Percentiles rank a stretch among this genome's conserved stretches.
These are phyloP conservation scores for Graphilbum fragrans DNA, from an alignment of 2,329 filamentous ascomycete genomes.

Conservation along the genomic window DNA sequence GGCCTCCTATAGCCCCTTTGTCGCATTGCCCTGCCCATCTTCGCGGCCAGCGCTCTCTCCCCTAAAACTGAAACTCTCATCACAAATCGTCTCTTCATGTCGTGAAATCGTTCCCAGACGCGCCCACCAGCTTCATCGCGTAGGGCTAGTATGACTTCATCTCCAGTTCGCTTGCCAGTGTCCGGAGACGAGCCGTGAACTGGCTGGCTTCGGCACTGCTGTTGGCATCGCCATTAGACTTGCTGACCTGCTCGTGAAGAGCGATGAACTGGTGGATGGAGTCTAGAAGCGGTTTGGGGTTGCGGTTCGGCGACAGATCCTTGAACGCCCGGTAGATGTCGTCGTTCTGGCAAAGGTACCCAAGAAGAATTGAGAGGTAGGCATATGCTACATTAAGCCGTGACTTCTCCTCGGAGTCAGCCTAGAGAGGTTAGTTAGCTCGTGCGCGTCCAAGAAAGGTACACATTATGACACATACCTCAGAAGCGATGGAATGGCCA, in stretches of 20 bases:
- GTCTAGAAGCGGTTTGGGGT: slow-evolving; percentile 31
- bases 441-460: not conserved
- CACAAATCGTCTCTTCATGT: not conserved
- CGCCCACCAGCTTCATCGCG: not conserved
- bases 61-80: too few relatives aligned
- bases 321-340: slow-evolving; percentile 31
- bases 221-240: slow-evolving; percentile 19
- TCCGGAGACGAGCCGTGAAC: slow-evolving; percentile 25
- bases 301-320: slow-evolving; percentile 27
- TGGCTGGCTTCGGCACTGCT: slow-evolving; percentile 17
- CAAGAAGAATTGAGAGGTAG: slow-evolving; percentile 74
- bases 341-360: slow-evolving; percentile 57
- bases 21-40: too few relatives aligned
- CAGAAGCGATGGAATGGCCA: slow-evolving; percentile 50
- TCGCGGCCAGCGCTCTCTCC: too few relatives aligned
- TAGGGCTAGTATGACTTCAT: not conserved
- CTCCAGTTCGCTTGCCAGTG: slow-evolving; percentile 26
- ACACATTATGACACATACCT: slow-evolving; percentile 41
- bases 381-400: slow-evolving; percentile 74
- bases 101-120: not conserved
- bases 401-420: slow-evolving; percentile 61
- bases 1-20: too few relatives aligned
- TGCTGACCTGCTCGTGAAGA: slow-evolving; percentile 37
- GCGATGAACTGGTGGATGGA: slow-evolving; percentile 43
- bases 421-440: slow-evolving; percentile 28